Evolutionary conservation across 345 rosid species (phyloP).

Genomic region (Hirschfeldia incana): DNA sequence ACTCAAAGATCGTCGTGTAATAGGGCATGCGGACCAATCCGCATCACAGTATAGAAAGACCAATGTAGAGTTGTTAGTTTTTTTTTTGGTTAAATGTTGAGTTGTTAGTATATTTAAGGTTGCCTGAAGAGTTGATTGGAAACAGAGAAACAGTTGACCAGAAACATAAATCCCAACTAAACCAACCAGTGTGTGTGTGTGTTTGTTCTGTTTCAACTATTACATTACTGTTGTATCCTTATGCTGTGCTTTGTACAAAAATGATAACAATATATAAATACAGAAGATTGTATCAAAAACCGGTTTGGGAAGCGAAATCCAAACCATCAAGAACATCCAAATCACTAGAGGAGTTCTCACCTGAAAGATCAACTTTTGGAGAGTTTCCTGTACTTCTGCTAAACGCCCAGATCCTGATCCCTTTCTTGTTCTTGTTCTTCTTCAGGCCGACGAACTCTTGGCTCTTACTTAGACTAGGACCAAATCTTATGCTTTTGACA

Average conservation of each 20-base stretch:
- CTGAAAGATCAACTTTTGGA: slow-evolving; percentile 41
- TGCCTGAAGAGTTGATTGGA: slow-evolving; percentile 37
- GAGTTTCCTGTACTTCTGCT: slow-evolving; percentile 77
- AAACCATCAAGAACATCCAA: slow-evolving; percentile 63
- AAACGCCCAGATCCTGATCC: slow-evolving; percentile 42
- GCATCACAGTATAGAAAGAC: background rate
- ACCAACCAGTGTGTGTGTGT: slow-evolving; percentile 29
- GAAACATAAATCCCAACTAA: slow-evolving; percentile 34
- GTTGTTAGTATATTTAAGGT: slow-evolving; percentile 26
- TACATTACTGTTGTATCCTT: slow-evolving; percentile 22
- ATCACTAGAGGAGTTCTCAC: slow-evolving; percentile 31
- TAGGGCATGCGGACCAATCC: too few species aligned
- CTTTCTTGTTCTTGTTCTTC: slow-evolving; percentile 39
- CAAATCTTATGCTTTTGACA: slow-evolving; percentile 44
- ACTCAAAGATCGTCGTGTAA: too few species aligned
- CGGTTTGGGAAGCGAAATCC: slow-evolving; percentile 30
- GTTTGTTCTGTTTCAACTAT: slow-evolving; percentile 22
- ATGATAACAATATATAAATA: slow-evolving; percentile 20
- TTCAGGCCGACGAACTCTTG: slow-evolving; percentile 54
- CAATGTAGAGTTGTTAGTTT: slow-evolving; percentile 22
- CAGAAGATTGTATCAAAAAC: slow-evolving; percentile 23
- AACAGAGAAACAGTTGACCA: slow-evolving; percentile 33
- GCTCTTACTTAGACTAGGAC: slow-evolving; percentile 75
- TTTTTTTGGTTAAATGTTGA: background rate
- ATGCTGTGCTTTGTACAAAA: slow-evolving; percentile 24